Percentiles rank a stretch among this genome's conserved stretches.
Conservation (phyloP, 2,329 filamentous ascomycete genomes). For the Aspergillus ruber region DNA sequence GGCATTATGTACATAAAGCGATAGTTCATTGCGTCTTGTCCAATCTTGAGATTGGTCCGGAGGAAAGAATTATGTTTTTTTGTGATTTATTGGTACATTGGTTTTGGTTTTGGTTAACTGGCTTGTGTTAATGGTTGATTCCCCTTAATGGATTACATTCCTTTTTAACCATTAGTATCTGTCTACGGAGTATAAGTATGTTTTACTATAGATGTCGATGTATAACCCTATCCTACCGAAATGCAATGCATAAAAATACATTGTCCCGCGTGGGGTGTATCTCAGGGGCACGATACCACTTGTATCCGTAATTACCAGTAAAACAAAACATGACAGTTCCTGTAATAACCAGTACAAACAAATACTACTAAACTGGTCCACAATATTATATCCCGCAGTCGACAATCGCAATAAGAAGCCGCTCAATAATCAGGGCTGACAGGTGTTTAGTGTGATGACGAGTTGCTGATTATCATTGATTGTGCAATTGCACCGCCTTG, state of each 20-base stretch:
- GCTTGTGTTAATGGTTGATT: constrained; percentile 1
- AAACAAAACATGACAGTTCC: too few relatives aligned
- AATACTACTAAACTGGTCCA: too few relatives aligned
- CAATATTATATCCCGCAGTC: background rate
- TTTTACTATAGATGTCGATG: background rate
- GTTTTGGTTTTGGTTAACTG: background rate
- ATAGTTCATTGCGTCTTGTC: constrained; percentile 5
- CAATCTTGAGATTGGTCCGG: too few relatives aligned
- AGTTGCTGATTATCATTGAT: background rate
- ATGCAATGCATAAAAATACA: too few relatives aligned
- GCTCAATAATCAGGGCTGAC: too few relatives aligned
- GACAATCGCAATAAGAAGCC: background rate
- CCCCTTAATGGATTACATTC: constrained; percentile 27
- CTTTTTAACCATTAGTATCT: constrained; percentile 9
- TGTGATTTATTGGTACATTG: constrained; percentile 4
- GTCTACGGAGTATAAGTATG: background rate
- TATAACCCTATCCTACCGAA: too few relatives aligned
- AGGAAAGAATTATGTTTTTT: background rate
- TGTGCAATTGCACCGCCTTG: background rate
- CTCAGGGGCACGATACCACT: too few relatives aligned
- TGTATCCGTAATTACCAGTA: too few relatives aligned
- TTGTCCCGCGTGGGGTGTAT: too few relatives aligned
- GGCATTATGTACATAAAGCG: background rate
- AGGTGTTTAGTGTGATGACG: background rate
- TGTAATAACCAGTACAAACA: background rate